Conservation (phyloP, 176 grass and related monocot genomes). For the Eremochloa ophiuroides region DNA sequence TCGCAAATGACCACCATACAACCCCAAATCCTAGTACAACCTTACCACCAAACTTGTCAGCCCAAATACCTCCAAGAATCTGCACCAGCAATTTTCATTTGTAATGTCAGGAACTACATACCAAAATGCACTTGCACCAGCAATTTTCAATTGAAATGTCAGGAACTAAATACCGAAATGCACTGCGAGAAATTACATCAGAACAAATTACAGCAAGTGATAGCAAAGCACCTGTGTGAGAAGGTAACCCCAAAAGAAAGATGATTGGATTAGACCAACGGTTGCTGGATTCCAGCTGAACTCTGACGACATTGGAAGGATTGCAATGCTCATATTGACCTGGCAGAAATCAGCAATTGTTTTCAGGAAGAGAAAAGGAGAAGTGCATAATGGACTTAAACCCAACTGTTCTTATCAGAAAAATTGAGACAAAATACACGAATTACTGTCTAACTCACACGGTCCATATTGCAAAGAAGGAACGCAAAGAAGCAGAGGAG, state of each 20-base stretch:
- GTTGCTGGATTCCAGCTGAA: constrained; percentile 86
- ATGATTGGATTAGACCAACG: constrained; percentile 93
- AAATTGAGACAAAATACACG: background rate
- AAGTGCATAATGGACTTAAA: background rate
- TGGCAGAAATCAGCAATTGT: constrained; percentile 25
- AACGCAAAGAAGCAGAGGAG: constrained; percentile 84
- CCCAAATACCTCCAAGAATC: constrained; percentile 97
- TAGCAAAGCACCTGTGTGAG: constrained; percentile 75
- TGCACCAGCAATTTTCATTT: constrained; percentile 30
- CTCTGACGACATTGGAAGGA: constrained; percentile 89
- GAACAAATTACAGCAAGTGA: background rate
- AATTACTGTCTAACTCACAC: constrained; percentile 48
- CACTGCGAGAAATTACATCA: background rate
- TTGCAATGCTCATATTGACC: constrained; percentile 99
- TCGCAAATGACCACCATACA: constrained; percentile 96
- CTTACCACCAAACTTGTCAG: constrained; percentile 89
- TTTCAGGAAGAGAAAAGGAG: background rate
- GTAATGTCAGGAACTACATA: background rate
- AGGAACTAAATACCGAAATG: background rate
- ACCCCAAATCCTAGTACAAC: constrained; percentile 86
- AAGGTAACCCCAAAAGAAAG: constrained; percentile 99
- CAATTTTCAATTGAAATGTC: background rate
- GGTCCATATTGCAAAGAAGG: constrained; percentile 98
- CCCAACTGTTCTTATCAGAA: background rate
- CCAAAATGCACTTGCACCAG: constrained; percentile 19